Evolutionary conservation across 1,284 basidiomycete genomes (phyloP).

Genomic region (Pulveroboletus sp.): DNA sequence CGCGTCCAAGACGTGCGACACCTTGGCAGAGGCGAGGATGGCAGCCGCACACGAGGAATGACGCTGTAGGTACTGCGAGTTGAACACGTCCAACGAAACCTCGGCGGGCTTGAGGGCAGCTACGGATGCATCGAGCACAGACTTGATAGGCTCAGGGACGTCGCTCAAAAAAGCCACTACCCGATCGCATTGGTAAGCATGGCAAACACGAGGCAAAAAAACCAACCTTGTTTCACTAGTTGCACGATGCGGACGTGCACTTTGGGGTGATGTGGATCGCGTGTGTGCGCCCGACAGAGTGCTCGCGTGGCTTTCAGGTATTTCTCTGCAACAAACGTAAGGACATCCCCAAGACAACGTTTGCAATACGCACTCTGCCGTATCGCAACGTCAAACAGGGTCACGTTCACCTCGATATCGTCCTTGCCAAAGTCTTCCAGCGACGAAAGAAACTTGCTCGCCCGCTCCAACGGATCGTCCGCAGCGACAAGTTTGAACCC

Average conservation of each 20-base stretch:
- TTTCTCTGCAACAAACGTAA: constrained; percentile 58
- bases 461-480: constrained; percentile 75
- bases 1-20: constrained; percentile 46
- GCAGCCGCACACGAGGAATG: constrained; percentile 52
- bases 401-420: constrained; percentile 73
- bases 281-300: constrained; percentile 56
- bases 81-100: constrained; percentile 64
- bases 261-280: constrained; percentile 64
- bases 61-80: constrained; percentile 73
- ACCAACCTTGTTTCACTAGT: constrained; percentile 57
- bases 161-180: constrained; percentile 46
- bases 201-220: neutral
- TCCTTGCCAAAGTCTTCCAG: constrained; percentile 55
- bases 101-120: constrained; percentile 56
- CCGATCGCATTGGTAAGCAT: neutral
- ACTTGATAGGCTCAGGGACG: constrained; percentile 45
- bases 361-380: constrained; percentile 56
- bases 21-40: constrained; percentile 64
- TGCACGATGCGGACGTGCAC: constrained; percentile 74
- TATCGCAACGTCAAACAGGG: constrained; percentile 78
- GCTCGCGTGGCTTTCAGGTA: constrained; percentile 79
- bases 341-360: neutral
- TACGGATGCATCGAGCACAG: constrained; percentile 48
- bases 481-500: constrained; percentile 71
- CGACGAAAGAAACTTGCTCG: constrained; percentile 73